A percentile compares a stretch with the other conserved stretches of the same genome.
Conservation (phyloP, 73 alveolate species). For the Paramecium biaurelia region DNA sequence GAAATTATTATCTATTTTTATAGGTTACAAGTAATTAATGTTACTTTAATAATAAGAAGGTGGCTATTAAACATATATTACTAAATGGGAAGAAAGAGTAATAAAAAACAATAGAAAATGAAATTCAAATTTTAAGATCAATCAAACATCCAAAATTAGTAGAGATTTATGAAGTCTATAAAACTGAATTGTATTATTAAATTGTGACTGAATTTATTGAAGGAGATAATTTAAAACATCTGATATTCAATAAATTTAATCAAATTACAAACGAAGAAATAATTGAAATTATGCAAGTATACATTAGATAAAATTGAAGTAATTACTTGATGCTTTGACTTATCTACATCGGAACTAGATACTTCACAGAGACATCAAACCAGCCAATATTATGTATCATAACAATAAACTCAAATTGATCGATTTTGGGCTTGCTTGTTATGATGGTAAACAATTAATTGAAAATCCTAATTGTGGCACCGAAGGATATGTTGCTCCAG, state of each 20-base stretch:
- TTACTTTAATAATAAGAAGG: neutral
- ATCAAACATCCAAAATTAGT: neutral
- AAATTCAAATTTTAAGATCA: neutral
- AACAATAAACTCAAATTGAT: constrained; percentile 75
- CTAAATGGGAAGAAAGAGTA: constrained; percentile 2
- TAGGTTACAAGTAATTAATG: constrained; percentile 17
- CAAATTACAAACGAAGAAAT: neutral
- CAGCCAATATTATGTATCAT: constrained; percentile 73
- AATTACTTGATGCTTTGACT: constrained; percentile 73
- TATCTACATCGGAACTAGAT: constrained; percentile 73
- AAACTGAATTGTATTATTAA: neutral
- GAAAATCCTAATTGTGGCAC: constrained; percentile 49
- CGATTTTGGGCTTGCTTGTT: constrained; percentile 75
- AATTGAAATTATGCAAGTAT: neutral
- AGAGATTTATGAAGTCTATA: neutral
- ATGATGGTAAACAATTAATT: neutral
- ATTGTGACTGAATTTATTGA: constrained; percentile 8
- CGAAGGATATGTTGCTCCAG: constrained; percentile 27
- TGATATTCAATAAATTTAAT: neutral
- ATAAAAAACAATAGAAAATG: neutral
- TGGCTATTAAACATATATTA: constrained; percentile 19
- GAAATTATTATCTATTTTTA: neutral
- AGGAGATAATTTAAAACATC: neutral
- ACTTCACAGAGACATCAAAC: constrained; percentile 76
- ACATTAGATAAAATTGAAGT: constrained; percentile 47